A percentile compares a stretch with the other conserved stretches of the same genome.
phyloP scores from a whole-genome alignment of 2,329 filamentous ascomycete species.

The Zalaria sp. region DNA sequence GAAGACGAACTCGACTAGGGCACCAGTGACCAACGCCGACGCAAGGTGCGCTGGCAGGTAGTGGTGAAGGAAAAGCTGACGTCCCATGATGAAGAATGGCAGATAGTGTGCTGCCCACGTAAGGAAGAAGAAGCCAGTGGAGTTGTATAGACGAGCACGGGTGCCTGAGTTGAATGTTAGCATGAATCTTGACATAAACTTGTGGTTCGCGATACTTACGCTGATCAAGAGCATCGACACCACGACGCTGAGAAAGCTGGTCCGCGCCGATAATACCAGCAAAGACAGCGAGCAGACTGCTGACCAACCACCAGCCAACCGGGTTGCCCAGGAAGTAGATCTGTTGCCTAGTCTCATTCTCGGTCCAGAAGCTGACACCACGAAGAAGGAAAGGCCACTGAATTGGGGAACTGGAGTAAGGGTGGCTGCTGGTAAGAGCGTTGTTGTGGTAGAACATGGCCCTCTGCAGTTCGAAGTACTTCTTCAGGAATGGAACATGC shows the following conservation, averaged over 20 bases:
- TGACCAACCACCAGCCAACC: conserved; percentile 92
- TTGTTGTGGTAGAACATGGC: conserved; percentile 99
- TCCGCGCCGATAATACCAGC: conserved; percentile 84
- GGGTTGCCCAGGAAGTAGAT: conserved; percentile 99
- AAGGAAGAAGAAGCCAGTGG: conserved; percentile 96
- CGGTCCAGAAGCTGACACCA: conserved; percentile 98
- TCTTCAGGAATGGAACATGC: conserved; percentile 72
- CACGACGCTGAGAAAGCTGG: conserved; percentile 82
- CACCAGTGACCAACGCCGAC: conserved; percentile 77
- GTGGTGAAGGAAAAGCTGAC: conserved; percentile 94
- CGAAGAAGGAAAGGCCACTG: conserved; percentile 96
- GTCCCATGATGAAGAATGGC: conserved; percentile 96
- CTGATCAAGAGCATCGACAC: conserved; percentile 81
- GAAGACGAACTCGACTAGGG: conserved; percentile 90
- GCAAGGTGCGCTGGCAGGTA: conserved; percentile 92
- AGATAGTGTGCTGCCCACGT: conserved; percentile 96
- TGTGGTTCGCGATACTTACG: conserved; percentile 47
- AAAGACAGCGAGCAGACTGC: conserved; percentile 83
- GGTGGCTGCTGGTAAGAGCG: conserved; percentile 90
- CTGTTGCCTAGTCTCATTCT: conserved; percentile 85
- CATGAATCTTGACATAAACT: not conserved
- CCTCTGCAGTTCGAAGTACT: conserved; percentile 92
- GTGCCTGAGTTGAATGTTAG: conserved; percentile 46
- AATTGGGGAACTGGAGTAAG: conserved; percentile 87
- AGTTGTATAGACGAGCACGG: conserved; percentile 91